Conservation (phyloP, 441 rosid species). For the Theobroma grandiflorum region DNA sequence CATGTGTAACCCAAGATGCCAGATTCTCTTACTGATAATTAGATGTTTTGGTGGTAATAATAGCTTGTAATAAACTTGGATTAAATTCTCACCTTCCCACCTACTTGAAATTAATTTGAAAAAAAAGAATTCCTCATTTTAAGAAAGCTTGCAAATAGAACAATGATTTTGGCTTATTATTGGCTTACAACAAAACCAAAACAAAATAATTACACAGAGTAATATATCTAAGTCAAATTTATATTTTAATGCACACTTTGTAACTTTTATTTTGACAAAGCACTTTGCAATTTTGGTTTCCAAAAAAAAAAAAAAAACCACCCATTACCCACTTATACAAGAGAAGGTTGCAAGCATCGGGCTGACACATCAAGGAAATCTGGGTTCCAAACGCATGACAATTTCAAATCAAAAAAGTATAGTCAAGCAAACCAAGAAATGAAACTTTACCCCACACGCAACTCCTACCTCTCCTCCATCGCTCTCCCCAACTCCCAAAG, state of each 20-base stretch:
- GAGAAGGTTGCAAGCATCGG: too few relatives aligned
- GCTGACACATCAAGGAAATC: neutral
- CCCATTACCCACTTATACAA: neutral
- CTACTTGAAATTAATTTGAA: neutral
- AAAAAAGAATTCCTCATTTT: neutral
- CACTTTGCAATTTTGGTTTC: neutral
- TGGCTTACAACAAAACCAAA: conserved; percentile 13
- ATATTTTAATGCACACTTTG: neutral
- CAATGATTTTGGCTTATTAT: conserved; percentile 9
- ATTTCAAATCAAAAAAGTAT: neutral
- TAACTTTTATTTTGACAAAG: neutral
- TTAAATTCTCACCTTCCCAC: neutral
- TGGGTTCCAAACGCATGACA: neutral
- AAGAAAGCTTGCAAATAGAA: conserved; percentile 3
- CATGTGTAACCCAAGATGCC: neutral
- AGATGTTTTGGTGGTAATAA: neutral
- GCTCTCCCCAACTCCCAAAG: neutral
- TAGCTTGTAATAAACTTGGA: neutral
- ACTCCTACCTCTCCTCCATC: neutral
- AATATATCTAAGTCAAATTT: neutral
- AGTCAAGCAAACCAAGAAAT: neutral
- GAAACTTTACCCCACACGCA: neutral
- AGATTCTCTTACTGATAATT: neutral
- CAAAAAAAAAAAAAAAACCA: neutral
- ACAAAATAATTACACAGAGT: neutral